Base-by-base conservation (phyloP, 345 rosid species). In the Acer campestre region DNA sequence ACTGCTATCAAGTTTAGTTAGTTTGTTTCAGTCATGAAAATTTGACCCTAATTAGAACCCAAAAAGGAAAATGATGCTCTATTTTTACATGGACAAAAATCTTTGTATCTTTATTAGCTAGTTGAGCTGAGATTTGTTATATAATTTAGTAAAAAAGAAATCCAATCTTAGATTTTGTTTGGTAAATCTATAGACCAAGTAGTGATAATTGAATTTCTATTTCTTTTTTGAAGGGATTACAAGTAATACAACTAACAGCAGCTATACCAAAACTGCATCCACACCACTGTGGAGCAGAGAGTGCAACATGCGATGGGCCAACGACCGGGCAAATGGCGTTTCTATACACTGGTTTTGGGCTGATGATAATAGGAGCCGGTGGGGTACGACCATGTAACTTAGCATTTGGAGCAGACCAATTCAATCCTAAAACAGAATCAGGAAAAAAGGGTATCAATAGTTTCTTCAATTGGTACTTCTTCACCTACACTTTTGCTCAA, bases 381-480 rank as follows among this genome's bases (percentile, higher is more conserved):
- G 97, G 97, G 0, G 83, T 93, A 25, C 79, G 97, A 56, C 95
- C 97, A 6, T 91, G 95, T 82, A 93, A 91, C 70, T 65, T 93
- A 68, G 95, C 97, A 0, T 91, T 93, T 44, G 97, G 94, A 3
- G 95, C 88, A 14, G 97, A 93, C 78, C 97, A 93, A 79, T 91
- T 91, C 63, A 88, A 93, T 78, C 95, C 97, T 3, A 76, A 84
- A 18, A 83, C 95, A 0, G 92, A 88, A 53, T 84, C 97, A 0
- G 97, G 97, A 35, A 90, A 90, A 79, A 90, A 78, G 80, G 95
- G 95, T 27, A 85, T 91, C 70, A 85, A 88, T 74, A 93, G 94
- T 75, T 93, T 93, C 90, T 90, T 93, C 84, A 93, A 93, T 78
- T 93, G 97, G 97, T 91, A 93, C 79, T 88, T 91, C 85, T 93